Evolutionary conservation across 108 stramenopile species (phyloP), one percentile per base, ranked within the genome.

Genomic region (Craspedostauros australis): DNA sequence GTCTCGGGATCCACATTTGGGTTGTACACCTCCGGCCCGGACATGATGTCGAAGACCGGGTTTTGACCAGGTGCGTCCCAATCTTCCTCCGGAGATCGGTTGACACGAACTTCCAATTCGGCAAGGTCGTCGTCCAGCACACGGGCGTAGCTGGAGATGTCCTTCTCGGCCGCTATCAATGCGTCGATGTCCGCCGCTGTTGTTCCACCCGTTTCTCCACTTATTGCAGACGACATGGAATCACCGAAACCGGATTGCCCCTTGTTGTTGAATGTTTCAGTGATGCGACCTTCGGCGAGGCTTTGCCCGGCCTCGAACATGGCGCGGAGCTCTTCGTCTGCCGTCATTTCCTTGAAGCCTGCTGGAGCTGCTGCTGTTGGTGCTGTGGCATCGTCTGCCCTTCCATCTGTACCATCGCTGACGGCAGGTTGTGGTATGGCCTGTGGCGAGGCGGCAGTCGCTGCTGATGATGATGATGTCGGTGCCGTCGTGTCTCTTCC

Each of bases 1-100:
- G 79, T 75, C 20, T 77, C 79, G 0, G 78, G 76, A 47, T 88
- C 91, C 6, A 84, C 84, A 57, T 92, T 86, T 16, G 82, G 84
- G 48, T 86, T 80, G 60, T 88, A 88, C 12, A 72, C 54, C 56
- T 86, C 84, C 18, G 91, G 91, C 11, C 91, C 91, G 25, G 86
- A 85, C 41, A 92, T 74, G 26, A 88, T 49, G 68, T 92, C 91
- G 44, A 87, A 87, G 8, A 84, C 11, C 24, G 81, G 79, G 39
- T 79, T 82, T 46, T 54, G 42, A 9, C 60, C 16, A n/a, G 72
- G 68, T 15, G 71, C 77, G 38, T 75, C 84, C 14, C 51, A 23
- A 42, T 72, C 80, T 62, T 86, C 82, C 5, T 64, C 81, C 18
- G 56, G 71, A 2, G 83, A 70, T 19, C 55, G 55, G 51, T 74